Conservation (phyloP, 371 early-diverging fungal species). For the Syncephalastrum sp. region DNA sequence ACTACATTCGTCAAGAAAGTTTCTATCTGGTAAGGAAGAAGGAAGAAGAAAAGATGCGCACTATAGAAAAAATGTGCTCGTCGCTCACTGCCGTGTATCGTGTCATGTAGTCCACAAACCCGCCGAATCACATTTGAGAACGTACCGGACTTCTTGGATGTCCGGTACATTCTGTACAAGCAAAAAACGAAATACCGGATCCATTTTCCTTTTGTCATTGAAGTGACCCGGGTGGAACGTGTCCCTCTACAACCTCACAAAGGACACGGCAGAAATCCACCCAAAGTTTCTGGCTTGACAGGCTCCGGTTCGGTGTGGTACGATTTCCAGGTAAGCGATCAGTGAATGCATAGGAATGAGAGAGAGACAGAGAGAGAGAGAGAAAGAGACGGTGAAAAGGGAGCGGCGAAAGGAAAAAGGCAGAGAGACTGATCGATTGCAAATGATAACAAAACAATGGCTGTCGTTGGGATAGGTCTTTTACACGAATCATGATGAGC, state of each 20-base stretch:
- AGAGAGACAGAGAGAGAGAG: background rate
- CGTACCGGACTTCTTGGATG: constrained; percentile 38
- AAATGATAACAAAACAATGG: background rate
- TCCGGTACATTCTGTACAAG: constrained; percentile 29
- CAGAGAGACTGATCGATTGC: too few species aligned
- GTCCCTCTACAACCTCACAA: constrained; percentile 19
- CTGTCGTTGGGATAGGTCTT: constrained; percentile 10
- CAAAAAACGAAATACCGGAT: constrained; percentile 28
- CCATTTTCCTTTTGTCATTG: constrained; percentile 35
- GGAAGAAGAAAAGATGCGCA: too few species aligned
- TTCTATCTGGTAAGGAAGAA: constrained; percentile 34
- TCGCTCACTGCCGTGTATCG: background rate
- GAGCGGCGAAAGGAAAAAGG: too few species aligned
- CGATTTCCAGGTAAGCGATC: constrained; percentile 30
- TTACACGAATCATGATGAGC: constrained; percentile 17
- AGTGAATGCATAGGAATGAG: background rate
- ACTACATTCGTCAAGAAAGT: constrained; percentile 44
- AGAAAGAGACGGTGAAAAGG: background rate
- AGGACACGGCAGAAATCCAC: constrained; percentile 23
- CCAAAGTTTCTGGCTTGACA: constrained; percentile 29
- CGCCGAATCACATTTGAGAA: constrained; percentile 40
- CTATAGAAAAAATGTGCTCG: background rate
- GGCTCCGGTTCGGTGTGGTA: constrained; percentile 35
- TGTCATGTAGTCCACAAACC: constrained; percentile 25
- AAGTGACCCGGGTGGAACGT: constrained; percentile 38